Percentiles rank a stretch among this genome's conserved stretches.
Evolutionary conservation across 176 grass and related monocot species (phyloP).

Genomic region (Oryza punctata): DNA sequence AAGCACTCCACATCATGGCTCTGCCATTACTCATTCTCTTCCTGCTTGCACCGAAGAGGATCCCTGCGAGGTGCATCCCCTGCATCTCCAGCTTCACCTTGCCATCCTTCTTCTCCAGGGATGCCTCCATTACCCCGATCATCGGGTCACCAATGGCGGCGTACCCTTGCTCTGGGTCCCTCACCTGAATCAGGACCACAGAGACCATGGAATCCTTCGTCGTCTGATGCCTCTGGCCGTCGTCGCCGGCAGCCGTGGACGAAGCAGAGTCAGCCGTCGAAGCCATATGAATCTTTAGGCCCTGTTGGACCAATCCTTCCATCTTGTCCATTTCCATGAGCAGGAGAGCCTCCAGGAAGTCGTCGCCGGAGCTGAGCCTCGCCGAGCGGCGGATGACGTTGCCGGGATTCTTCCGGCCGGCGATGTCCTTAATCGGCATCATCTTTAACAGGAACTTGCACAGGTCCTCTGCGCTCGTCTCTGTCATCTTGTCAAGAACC

Average conservation of each 20-base stretch:
- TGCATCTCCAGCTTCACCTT: slow-evolving; percentile 33
- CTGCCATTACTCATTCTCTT: slow-evolving; percentile 1
- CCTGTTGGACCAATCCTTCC: slow-evolving; percentile 53
- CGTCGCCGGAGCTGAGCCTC: slow-evolving; percentile 25
- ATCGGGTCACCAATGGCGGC: slow-evolving; percentile 55
- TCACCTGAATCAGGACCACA: slow-evolving; percentile 62
- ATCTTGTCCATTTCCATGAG: slow-evolving; percentile 48
- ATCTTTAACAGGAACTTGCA: slow-evolving; percentile 31
- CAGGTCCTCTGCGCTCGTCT: slow-evolving; percentile 38
- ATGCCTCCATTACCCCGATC: slow-evolving; percentile 62
- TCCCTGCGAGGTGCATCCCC: slow-evolving; percentile 61
- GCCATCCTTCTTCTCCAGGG: slow-evolving; percentile 19
- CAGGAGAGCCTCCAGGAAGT: slow-evolving; percentile 47
- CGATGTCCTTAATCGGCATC: slow-evolving; percentile 59
- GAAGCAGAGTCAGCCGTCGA: neutral
- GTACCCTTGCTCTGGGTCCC: slow-evolving; percentile 53
- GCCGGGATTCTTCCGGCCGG: slow-evolving; percentile 20
- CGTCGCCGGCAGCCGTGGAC: neutral
- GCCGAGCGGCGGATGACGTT: neutral
- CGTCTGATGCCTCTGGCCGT: neutral
- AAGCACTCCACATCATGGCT: slow-evolving; percentile 66
- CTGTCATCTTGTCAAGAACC: slow-evolving; percentile 60
- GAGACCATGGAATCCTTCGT: slow-evolving; percentile 37
- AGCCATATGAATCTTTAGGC: slow-evolving; percentile 67
- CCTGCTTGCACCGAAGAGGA: slow-evolving; percentile 5